Percentiles rank a stretch among this genome's conserved stretches.
Evolutionary conservation across 345 rosid species (phyloP).

Genomic region (Linum lewisii): DNA sequence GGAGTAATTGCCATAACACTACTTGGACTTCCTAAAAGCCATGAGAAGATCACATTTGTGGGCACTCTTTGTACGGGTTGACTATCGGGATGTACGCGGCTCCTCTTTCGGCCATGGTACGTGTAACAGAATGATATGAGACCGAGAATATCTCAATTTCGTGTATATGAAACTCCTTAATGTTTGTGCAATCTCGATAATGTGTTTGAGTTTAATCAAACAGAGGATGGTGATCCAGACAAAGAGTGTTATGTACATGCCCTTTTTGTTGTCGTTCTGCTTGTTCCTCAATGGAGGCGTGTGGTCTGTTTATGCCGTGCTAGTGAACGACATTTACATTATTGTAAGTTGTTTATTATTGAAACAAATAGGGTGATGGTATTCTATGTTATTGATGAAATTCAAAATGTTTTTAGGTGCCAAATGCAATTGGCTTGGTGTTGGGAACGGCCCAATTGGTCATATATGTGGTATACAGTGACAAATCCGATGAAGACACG

Average conservation of each 20-base stretch:
- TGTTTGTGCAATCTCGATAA: too few species aligned
- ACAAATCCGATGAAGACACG: conserved; percentile 15
- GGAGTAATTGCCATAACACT: conserved; percentile 32
- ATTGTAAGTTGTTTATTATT: conserved; percentile 25
- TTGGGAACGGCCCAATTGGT: conserved; percentile 45
- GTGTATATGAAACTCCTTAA: too few species aligned
- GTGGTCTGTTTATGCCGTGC: conserved; percentile 18
- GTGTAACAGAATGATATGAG: too few species aligned
- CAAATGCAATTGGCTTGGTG: conserved; percentile 38
- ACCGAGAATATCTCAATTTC: neutral
- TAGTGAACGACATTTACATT: conserved; percentile 21
- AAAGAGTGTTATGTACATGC: conserved; percentile 22
- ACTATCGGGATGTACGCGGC: conserved; percentile 55
- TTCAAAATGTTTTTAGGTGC: too few species aligned
- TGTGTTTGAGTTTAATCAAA: neutral
- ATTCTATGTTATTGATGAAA: neutral
- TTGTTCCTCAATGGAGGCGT: conserved; percentile 18
- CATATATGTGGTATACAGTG: conserved; percentile 31
- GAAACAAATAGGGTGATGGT: neutral
- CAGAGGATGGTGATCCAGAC: conserved; percentile 19
- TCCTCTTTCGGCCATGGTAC: conserved; percentile 43
- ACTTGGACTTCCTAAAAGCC: conserved; percentile 29
- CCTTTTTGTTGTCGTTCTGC: conserved; percentile 16
- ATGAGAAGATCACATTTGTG: conserved; percentile 26
- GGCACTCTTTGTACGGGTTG: conserved; percentile 43